These are phyloP conservation scores for Alternaria arborescens DNA, from an alignment of 2,329 filamentous ascomycete genomes.

Conservation along the genomic window DNA sequence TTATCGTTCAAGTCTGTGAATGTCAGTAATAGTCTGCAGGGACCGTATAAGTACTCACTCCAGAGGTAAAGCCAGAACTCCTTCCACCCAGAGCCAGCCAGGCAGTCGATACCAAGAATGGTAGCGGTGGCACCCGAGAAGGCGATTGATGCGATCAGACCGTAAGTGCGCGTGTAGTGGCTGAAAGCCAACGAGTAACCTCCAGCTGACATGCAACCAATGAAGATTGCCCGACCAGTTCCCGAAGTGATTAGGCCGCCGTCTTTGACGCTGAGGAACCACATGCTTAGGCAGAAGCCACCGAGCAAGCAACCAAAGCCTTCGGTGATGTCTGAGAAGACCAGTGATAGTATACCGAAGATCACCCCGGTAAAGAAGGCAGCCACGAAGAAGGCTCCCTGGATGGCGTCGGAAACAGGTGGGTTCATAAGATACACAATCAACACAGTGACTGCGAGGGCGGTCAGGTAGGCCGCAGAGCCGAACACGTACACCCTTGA, in stretches of 20 bases:
- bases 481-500: slow-evolving; percentile 65
- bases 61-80: slow-evolving; percentile 97
- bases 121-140: slow-evolving; percentile 83
- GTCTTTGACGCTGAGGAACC: slow-evolving; percentile 79
- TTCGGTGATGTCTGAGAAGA: slow-evolving; percentile 85
- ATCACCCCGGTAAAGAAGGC: slow-evolving; percentile 75
- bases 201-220: slow-evolving; percentile 73
- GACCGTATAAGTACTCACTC: slow-evolving; percentile 58
- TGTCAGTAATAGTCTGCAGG: slow-evolving; percentile 22
- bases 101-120: slow-evolving; percentile 89
- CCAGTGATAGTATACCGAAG: slow-evolving; percentile 75
- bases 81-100: slow-evolving; percentile 86
- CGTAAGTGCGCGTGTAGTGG: slow-evolving; percentile 78
- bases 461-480: slow-evolving; percentile 76
- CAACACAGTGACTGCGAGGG: slow-evolving; percentile 79
- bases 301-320: slow-evolving; percentile 88
- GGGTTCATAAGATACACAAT: slow-evolving; percentile 88
- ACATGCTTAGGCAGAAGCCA: slow-evolving; percentile 88
- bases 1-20: slow-evolving; percentile 70
- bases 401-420: slow-evolving; percentile 76
- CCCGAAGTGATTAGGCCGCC: slow-evolving; percentile 75
- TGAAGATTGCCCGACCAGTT: slow-evolving; percentile 75
- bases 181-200: slow-evolving; percentile 76
- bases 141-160: slow-evolving; percentile 77
- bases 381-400: slow-evolving; percentile 88